Conservation (phyloP, 192 early-diverging fungal species). For the Coemansia sp. region DNA sequence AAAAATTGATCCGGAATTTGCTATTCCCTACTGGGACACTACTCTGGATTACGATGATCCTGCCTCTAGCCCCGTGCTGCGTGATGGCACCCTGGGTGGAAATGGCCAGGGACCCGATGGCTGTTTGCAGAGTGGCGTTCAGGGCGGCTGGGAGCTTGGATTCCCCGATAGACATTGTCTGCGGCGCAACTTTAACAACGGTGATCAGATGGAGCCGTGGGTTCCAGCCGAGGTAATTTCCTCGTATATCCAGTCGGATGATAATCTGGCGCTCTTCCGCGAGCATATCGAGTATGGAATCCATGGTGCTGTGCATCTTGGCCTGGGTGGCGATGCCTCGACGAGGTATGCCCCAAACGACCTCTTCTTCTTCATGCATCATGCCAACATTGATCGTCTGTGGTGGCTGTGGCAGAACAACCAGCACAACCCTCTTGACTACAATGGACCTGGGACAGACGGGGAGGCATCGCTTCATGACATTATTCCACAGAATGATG, state of each 20-base stretch:
- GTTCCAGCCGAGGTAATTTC: slow-evolving; percentile 41
- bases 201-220: slow-evolving; percentile 35
- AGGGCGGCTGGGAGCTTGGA: slow-evolving; percentile 21
- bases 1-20: slow-evolving; percentile 33
- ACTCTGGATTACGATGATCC: slow-evolving; percentile 38
- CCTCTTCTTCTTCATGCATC: slow-evolving; percentile 64
- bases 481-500: slow-evolving; percentile 30
- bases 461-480: slow-evolving; percentile 36
- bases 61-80: slow-evolving; percentile 30
- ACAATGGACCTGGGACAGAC: slow-evolving; percentile 32
- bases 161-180: slow-evolving; percentile 40
- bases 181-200: slow-evolving; percentile 27
- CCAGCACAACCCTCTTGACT: slow-evolving; percentile 13
- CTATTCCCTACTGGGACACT: slow-evolving; percentile 50
- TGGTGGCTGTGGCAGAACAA: slow-evolving; percentile 60
- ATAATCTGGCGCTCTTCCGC: slow-evolving; percentile 27
- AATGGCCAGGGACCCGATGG: slow-evolving; percentile 30
- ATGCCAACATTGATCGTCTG: slow-evolving; percentile 61
- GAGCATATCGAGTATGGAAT: slow-evolving; percentile 53
- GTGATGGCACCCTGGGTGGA: slow-evolving; percentile 22
- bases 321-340: slow-evolving; percentile 51
- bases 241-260: slow-evolving; percentile 40
- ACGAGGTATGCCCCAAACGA: slow-evolving; percentile 56
- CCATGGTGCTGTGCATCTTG: slow-evolving; percentile 50
- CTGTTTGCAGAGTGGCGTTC: slow-evolving; percentile 35